Evolutionary conservation across 345 rosid species (phyloP).

Genomic region (Cardamine resedifolia): DNA sequence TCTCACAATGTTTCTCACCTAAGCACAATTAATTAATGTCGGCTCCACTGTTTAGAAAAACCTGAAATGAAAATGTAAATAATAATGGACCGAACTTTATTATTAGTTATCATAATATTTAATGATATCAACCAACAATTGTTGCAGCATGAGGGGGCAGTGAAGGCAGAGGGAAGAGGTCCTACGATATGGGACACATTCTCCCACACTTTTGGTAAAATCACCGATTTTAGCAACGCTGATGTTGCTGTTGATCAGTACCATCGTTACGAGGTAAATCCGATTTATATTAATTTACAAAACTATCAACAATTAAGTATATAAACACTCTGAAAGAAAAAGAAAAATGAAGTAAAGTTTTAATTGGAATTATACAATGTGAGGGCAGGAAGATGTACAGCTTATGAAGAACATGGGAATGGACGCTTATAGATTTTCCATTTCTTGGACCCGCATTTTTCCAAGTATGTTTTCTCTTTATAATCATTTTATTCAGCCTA

Average conservation of each 20-base stretch:
- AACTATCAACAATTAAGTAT: background rate
- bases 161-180: slow-evolving; percentile 86
- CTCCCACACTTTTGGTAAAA: slow-evolving; percentile 71
- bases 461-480: slow-evolving; percentile 51
- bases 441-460: slow-evolving; percentile 91
- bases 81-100: background rate
- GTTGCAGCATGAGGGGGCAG: slow-evolving; percentile 85
- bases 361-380: background rate
- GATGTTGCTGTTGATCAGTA: slow-evolving; percentile 94
- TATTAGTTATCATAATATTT: background rate
- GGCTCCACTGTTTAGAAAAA: background rate
- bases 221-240: slow-evolving; percentile 67
- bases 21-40: slow-evolving; percentile 14
- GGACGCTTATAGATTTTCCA: slow-evolving; percentile 90
- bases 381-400: slow-evolving; percentile 71
- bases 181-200: slow-evolving; percentile 81
- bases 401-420: slow-evolving; percentile 95
- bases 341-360: too few species aligned
- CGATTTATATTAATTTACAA: background rate
- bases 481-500: background rate
- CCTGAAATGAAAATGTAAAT: slow-evolving; percentile 7
- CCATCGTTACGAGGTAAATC: slow-evolving; percentile 67
- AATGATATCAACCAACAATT: background rate
- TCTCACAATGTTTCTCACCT: slow-evolving; percentile 6
- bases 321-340: background rate